Conservation (phyloP, 768 basidiomycete species). For the Podaxis carcinomalis region DNA sequence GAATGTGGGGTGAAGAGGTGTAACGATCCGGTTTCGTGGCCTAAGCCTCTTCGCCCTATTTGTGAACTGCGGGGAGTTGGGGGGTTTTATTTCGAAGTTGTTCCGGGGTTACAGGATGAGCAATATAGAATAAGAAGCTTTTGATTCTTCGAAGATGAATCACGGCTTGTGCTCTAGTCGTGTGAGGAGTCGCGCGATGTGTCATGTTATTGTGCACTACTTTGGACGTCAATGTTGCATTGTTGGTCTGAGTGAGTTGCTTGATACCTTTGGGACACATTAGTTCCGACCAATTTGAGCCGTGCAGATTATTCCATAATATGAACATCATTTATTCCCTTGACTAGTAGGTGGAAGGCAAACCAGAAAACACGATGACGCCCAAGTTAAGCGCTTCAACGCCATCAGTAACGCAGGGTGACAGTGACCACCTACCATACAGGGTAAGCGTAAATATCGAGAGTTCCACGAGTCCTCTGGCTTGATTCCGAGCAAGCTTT, state of each 20-base stretch:
- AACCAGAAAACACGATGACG: background rate
- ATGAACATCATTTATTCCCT: too few relatives aligned
- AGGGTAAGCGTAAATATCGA: background rate
- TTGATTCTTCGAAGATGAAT: too few relatives aligned
- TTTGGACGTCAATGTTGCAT: too few relatives aligned
- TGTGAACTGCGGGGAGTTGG: background rate
- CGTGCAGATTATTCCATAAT: too few relatives aligned
- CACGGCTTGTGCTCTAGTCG: too few relatives aligned
- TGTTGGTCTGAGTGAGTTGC: too few relatives aligned
- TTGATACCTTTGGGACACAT: too few relatives aligned
- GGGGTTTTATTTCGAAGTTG: background rate
- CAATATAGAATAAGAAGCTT: background rate
- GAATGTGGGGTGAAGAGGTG: background rate
- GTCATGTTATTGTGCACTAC: too few relatives aligned
- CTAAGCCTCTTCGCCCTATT: background rate
- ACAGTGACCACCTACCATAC: background rate
- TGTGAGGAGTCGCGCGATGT: too few relatives aligned
- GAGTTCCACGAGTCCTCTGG: slow-evolving; percentile 3
- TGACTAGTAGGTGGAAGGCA: background rate
- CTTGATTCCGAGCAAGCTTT: background rate
- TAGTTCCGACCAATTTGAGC: too few relatives aligned
- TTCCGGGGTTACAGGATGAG: background rate
- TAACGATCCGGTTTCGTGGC: background rate
- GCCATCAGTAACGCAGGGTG: background rate
- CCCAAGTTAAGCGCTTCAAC: background rate